Evolutionary conservation across 2,329 filamentous ascomycete species (phyloP).

Genomic region (Fusarium nematophilum): DNA sequence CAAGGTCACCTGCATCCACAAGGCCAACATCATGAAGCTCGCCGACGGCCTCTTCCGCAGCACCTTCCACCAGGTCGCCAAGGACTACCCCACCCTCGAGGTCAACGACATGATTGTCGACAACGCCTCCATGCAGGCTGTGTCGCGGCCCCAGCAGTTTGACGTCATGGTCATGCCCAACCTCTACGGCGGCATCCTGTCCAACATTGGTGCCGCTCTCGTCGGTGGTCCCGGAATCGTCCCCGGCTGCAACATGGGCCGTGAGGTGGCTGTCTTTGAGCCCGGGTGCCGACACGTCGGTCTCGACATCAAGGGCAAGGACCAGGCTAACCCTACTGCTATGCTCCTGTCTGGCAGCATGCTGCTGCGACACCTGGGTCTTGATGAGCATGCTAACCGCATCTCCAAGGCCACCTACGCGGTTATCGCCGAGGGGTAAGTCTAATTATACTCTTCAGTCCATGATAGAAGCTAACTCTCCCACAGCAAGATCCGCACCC

Average conservation of each 20-base stretch:
- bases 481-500: conserved; percentile 82
- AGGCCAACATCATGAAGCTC: conserved; percentile 99
- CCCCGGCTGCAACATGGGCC: conserved; percentile 99
- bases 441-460: conserved; percentile 28
- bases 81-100: conserved; percentile 96
- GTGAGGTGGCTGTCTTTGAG: conserved; percentile 98
- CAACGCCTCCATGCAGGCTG: conserved; percentile 99
- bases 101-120: conserved; percentile 99
- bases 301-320: conserved; percentile 99
- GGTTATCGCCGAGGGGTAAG: conserved; percentile 90
- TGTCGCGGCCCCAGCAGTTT: conserved; percentile 95
- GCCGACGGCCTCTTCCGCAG: conserved; percentile 98
- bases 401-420: conserved; percentile 87
- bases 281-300: conserved; percentile 99
- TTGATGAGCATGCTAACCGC: conserved; percentile 98
- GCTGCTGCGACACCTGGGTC: conserved; percentile 95
- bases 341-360: conserved; percentile 95
- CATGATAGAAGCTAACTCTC: conserved; percentile 52
- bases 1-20: conserved; percentile 99
- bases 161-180: conserved; percentile 99
- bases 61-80: conserved; percentile 92
- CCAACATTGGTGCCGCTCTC: conserved; percentile 97
- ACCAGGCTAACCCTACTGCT: conserved; percentile 98
- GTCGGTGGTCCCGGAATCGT: conserved; percentile 98
- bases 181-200: conserved; percentile 97